Evolutionary conservation across 495 filamentous ascomycete genomes (phyloP), one percentile per base, ranked within the genome.

Genomic region (Annulohypoxylon bovei): DNA sequence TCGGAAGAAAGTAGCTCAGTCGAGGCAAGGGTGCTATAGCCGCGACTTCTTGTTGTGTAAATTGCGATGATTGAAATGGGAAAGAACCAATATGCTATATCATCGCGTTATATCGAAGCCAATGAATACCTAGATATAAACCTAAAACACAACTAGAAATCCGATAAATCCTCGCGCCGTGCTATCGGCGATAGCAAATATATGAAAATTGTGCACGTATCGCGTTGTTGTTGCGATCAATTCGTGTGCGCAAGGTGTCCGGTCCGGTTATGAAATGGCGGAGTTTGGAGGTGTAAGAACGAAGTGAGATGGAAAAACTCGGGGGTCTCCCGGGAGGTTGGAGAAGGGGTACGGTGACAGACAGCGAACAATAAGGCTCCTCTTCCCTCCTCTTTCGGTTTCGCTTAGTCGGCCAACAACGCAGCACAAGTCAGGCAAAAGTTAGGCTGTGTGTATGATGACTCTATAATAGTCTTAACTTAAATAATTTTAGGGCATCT

Each of bases 371-470:
- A 40, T 22, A 57, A 49, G 40, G 27, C 53, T 35, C 37, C 35
- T 23, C 46, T 57, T 42, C 52, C 44, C 25, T 61, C 33, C 56
- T 47, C n/a, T 56, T 61, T 42, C 28, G 12, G 52, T 47, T 65
- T 70, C 67, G 67, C 59, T 60, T 70, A 70, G 60, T 61, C 42
- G 28, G 46, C 62, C 67, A 69, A 64, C 59, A 42, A 53, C 53
- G 33, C 40, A 65, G 27, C 39, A 28, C 52, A 52, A 60, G 54
- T 60, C 46, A 50, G 16, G 47, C 39, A 30, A 35, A 35, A 37
- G 52, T 39, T 32, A 56, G 53, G 18, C 23, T 65, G 22, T 39
- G 58, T 62, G 58, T n/a, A 30, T 58, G n/a, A 18, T 65, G 42
- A 44, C 25, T 64, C 52, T 65, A 55, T n/a, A 53, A 18, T 49